phyloP scores from a whole-genome alignment of 371 early-diverging fungal genomes.

The Apophysomyces elegans region DNA sequence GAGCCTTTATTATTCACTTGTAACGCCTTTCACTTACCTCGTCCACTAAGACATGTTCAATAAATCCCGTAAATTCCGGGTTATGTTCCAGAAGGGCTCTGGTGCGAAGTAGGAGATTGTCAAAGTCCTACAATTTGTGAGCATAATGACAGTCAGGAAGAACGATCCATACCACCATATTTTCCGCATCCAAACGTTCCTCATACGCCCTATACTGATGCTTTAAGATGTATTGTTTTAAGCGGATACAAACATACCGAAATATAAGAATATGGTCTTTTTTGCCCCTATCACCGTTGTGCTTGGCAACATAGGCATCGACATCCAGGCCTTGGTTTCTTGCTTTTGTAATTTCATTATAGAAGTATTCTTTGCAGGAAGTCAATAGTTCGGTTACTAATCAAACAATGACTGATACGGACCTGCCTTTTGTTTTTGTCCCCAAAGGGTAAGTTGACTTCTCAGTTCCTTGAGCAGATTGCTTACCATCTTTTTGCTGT shows the following conservation, averaged over 20 bases:
- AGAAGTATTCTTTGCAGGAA: conserved; percentile 25
- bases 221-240: background rate
- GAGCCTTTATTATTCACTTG: background rate
- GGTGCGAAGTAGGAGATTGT: conserved; percentile 52
- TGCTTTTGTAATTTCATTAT: conserved; percentile 32
- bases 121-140: conserved; percentile 58
- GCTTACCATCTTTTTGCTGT: conserved; percentile 30
- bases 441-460: conserved; percentile 9
- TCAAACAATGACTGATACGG: background rate
- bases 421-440: conserved; percentile 13
- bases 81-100: conserved; percentile 36
- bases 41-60: conserved; percentile 60
- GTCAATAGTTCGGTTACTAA: background rate
- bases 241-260: conserved; percentile 17
- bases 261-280: conserved; percentile 28
- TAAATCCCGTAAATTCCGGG: conserved; percentile 19
- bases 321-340: conserved; percentile 31
- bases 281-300: conserved; percentile 7
- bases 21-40: conserved; percentile 34
- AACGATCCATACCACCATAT: conserved; percentile 33
- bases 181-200: conserved; percentile 33
- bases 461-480: conserved; percentile 17
- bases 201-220: conserved; percentile 36
- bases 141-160: conserved; percentile 20
- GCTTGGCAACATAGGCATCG: conserved; percentile 14